phyloP scores from a whole-genome alignment of 1,284 basidiomycete genomes.

The Ganoderma leucocontextum region DNA sequence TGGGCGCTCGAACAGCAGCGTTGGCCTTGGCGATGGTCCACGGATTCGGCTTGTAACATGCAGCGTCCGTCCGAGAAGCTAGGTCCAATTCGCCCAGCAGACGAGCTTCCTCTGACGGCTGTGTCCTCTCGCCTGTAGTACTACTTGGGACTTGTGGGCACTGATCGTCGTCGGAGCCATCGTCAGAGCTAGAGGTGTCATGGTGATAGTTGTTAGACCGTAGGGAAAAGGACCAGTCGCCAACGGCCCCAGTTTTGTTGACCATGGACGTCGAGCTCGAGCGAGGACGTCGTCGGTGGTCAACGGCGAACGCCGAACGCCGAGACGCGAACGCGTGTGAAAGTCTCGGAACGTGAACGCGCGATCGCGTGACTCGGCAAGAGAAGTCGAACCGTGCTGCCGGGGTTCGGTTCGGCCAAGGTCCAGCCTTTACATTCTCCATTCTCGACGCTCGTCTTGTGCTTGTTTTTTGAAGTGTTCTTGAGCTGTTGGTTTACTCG shows the following conservation, averaged over 20 bases:
- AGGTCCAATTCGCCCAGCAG: conserved; percentile 66
- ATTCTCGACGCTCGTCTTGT: conserved; percentile 8
- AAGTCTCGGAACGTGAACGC: conserved; percentile 19
- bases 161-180: conserved; percentile 20
- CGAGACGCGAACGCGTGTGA: conserved; percentile 12
- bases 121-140: not conserved
- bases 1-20: conserved; percentile 56
- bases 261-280: conserved; percentile 4
- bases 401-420: conserved; percentile 16
- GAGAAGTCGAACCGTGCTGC: conserved; percentile 15
- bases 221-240: conserved; percentile 38
- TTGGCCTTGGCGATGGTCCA: conserved; percentile 81
- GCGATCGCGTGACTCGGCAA: conserved; percentile 26
- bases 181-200: conserved; percentile 28
- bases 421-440: not conserved
- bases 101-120: conserved; percentile 37
- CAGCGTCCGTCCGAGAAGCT: conserved; percentile 62
- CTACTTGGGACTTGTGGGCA: not conserved
- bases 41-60: conserved; percentile 72
- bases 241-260: conserved; percentile 11
- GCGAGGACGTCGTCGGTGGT: conserved; percentile 4
- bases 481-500: not conserved
- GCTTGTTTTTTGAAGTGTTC: conserved; percentile 9
- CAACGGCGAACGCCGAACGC: conserved; percentile 1
- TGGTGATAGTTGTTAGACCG: conserved; percentile 22